Percentiles rank a stretch among this genome's conserved stretches.
Conservation (phyloP, 2,329 filamentous ascomycete genomes). For the Sporothrix inflata region DNA sequence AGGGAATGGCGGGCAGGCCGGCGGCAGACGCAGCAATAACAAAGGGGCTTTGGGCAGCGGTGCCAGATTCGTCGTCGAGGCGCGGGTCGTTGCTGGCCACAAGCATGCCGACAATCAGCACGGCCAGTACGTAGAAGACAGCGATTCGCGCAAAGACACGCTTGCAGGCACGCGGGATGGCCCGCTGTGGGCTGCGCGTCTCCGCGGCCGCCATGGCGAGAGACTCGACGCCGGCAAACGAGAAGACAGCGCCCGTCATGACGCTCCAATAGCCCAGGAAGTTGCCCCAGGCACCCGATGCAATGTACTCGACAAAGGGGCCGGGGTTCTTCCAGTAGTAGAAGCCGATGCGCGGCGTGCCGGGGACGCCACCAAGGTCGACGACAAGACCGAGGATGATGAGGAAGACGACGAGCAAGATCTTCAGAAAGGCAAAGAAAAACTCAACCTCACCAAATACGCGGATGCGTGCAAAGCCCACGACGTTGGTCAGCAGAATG, state of each 20-base stretch:
- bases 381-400: slow-evolving; percentile 60
- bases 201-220: slow-evolving; percentile 58
- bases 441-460: slow-evolving; percentile 66
- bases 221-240: slow-evolving; percentile 64
- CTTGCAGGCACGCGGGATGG: slow-evolving; percentile 71
- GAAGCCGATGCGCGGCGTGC: slow-evolving; percentile 54
- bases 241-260: slow-evolving; percentile 62
- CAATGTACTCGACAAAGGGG: slow-evolving; percentile 54
- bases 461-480: slow-evolving; percentile 57
- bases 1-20: slow-evolving; percentile 67
- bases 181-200: slow-evolving; percentile 71
- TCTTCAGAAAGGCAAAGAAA: slow-evolving; percentile 63
- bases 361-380: slow-evolving; percentile 59
- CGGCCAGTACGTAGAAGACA: slow-evolving; percentile 64
- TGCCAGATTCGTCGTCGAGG: slow-evolving; percentile 47
- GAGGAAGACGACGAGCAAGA: slow-evolving; percentile 61
- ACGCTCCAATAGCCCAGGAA: slow-evolving; percentile 64
- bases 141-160: slow-evolving; percentile 78
- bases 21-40: slow-evolving; percentile 73
- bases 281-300: slow-evolving; percentile 50
- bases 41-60: slow-evolving; percentile 63
- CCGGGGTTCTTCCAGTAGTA: slow-evolving; percentile 53
- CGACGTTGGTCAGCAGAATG: slow-evolving; percentile 59
- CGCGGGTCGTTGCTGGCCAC: slow-evolving; percentile 67
- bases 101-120: slow-evolving; percentile 71